phyloP scores from a whole-genome alignment of 257 asterid genomes.

The Rauvolfia tetraphylla region DNA sequence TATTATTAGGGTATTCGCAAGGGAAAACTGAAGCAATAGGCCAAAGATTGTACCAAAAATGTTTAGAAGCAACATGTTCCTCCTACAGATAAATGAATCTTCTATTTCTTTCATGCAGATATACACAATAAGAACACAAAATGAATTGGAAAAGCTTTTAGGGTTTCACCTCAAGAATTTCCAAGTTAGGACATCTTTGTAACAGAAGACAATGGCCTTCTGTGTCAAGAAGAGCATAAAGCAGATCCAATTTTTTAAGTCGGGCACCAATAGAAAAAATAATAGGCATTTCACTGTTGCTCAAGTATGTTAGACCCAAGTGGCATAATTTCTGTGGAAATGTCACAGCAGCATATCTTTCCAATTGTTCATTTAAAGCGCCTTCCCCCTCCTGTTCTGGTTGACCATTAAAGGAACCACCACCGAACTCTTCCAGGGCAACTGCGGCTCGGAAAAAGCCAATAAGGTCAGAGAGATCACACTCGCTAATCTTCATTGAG shows the following conservation, averaged over 20 bases:
- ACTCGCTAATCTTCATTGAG: slow-evolving; percentile 65
- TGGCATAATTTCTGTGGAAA: slow-evolving; percentile 52
- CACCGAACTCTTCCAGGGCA: slow-evolving; percentile 71
- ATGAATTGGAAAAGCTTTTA: not conserved
- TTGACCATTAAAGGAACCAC: slow-evolving; percentile 57
- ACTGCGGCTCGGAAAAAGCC: slow-evolving; percentile 56
- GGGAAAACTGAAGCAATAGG: not conserved
- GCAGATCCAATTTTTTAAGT: slow-evolving; percentile 74
- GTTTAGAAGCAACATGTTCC: not conserved
- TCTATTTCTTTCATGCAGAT: not conserved
- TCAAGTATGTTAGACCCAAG: slow-evolving; percentile 63
- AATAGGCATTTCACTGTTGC: slow-evolving; percentile 58
- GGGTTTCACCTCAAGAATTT: slow-evolving; percentile 61
- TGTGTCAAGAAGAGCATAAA: slow-evolving; percentile 78
- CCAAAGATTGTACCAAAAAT: not conserved
- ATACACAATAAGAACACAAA: not conserved
- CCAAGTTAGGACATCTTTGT: slow-evolving; percentile 72
- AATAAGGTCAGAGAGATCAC: slow-evolving; percentile 49
- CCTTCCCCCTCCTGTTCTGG: slow-evolving; percentile 52
- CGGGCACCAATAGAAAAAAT: slow-evolving; percentile 58
- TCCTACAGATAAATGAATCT: not conserved
- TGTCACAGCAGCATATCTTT: slow-evolving; percentile 35
- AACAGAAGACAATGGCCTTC: slow-evolving; percentile 71
- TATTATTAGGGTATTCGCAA: not conserved
- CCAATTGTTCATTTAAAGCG: slow-evolving; percentile 40